Conservation (phyloP, 805 yeast genomes). For the Lachancea sp. region DNA sequence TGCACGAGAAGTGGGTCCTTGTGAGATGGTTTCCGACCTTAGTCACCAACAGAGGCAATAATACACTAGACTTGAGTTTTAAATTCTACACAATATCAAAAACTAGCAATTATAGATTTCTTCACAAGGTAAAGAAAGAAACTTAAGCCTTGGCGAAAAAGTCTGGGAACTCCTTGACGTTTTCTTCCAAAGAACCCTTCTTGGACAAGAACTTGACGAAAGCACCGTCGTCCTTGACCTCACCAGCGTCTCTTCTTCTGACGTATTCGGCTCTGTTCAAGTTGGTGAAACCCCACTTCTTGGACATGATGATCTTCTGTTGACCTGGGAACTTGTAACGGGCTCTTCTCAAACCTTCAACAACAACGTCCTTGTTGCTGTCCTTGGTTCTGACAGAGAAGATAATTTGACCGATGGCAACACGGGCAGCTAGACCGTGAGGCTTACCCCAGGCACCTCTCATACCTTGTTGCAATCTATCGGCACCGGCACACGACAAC, state of each 20-base stretch:
- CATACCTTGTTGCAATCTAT: slow-evolving; percentile 99
- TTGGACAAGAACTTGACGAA: slow-evolving; percentile 96
- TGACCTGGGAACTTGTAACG: slow-evolving; percentile 99
- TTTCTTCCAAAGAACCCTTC: slow-evolving; percentile 91
- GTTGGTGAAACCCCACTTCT: slow-evolving; percentile 99
- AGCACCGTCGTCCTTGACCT: slow-evolving; percentile 99
- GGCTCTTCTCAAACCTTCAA: slow-evolving; percentile 99
- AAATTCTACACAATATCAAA: not conserved
- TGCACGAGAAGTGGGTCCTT: not conserved
- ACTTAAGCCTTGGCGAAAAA: slow-evolving; percentile 46
- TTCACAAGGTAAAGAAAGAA: not conserved
- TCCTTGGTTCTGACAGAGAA: slow-evolving; percentile 98
- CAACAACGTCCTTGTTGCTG: slow-evolving; percentile 91
- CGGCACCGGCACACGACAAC: slow-evolving; percentile 99
- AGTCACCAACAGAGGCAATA: too few relatives aligned
- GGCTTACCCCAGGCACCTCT: slow-evolving; percentile 99
- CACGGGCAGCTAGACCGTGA: slow-evolving; percentile 99
- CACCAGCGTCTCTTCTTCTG: slow-evolving; percentile 91
- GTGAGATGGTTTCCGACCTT: too few relatives aligned
- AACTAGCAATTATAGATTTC: not conserved
- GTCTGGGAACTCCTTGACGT: slow-evolving; percentile 93
- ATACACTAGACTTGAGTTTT: not conserved
- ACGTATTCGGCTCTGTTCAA: slow-evolving; percentile 96
- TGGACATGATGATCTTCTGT: slow-evolving; percentile 97
- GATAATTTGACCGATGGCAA: slow-evolving; percentile 95